Conservation (phyloP, 352 stramenopile genomes). For the Pythium periplocum region DNA sequence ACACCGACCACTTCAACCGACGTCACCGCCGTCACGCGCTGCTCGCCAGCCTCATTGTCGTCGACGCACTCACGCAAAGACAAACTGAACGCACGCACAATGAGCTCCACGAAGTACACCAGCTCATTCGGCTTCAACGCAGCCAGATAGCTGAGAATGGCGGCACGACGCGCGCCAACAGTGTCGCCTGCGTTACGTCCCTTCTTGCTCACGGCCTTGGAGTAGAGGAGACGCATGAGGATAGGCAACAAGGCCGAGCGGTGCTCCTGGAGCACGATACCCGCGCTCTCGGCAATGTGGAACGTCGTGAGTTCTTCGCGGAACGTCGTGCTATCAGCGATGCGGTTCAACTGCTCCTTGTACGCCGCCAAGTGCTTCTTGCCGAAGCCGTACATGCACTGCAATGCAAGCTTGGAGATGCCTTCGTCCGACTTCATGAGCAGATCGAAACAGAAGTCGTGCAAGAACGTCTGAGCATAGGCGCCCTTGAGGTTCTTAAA, state of each 20-base stretch:
- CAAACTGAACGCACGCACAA: conserved; percentile 84
- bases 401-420: conserved; percentile 80
- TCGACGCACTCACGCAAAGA: conserved; percentile 3
- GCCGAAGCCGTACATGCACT: conserved; percentile 84
- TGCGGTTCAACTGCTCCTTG: conserved; percentile 78
- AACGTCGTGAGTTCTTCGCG: conserved; percentile 90
- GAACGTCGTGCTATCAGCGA: conserved; percentile 79
- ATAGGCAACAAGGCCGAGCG: conserved; percentile 75
- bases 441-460: conserved; percentile 78
- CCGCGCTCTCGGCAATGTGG: conserved; percentile 65
- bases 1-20: conserved; percentile 39
- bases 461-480: conserved; percentile 72
- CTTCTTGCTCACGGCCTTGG: conserved; percentile 87
- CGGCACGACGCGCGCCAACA: conserved; percentile 77
- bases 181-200: conserved; percentile 80
- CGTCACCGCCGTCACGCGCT: conserved; percentile 2
- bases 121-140: conserved; percentile 73
- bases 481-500: conserved; percentile 88
- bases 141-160: conserved; percentile 88
- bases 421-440: conserved; percentile 87
- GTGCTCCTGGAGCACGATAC: conserved; percentile 76
- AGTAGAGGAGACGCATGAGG: conserved; percentile 86
- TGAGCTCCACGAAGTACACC: conserved; percentile 83
- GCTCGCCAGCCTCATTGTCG: conserved; percentile 3
- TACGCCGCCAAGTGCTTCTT: conserved; percentile 81